A percentile compares a stretch with the other conserved stretches of the same genome.
phyloP scores from a whole-genome alignment of 1,284 basidiomycete species.

The Naganishia albida region DNA sequence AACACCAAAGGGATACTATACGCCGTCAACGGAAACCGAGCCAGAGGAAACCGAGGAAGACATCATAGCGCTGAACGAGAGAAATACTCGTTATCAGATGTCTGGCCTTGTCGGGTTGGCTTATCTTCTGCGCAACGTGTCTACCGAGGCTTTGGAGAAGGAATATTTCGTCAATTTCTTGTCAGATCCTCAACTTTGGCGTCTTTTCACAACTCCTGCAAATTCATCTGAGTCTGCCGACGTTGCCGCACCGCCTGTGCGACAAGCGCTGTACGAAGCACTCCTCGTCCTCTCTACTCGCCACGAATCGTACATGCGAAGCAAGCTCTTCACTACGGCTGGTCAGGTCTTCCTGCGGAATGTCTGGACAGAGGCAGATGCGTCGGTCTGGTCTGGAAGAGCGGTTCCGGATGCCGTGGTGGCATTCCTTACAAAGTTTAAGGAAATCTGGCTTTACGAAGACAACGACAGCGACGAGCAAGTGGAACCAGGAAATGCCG shows the following conservation, averaged over 20 bases:
- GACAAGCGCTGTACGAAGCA: constrained; percentile 47
- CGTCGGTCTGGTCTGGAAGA: constrained; percentile 60
- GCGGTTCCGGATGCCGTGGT: constrained; percentile 71
- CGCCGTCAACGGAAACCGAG: constrained; percentile 9
- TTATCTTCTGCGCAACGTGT: constrained; percentile 27
- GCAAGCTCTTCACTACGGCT: constrained; percentile 53
- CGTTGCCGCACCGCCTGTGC: constrained; percentile 44
- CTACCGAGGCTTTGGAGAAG: constrained; percentile 10
- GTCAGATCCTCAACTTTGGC: constrained; percentile 19
- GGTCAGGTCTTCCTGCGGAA: constrained; percentile 66
- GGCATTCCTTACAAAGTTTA: constrained; percentile 67
- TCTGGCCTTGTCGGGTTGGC: constrained; percentile 31
- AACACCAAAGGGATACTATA: constrained; percentile 21
- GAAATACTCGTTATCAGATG: constrained; percentile 27
- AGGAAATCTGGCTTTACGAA: constrained; percentile 64
- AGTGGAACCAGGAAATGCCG: background rate
- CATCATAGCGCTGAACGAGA: constrained; percentile 1
- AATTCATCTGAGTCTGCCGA: constrained; percentile 32
- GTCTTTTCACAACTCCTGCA: constrained; percentile 23
- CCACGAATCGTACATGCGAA: constrained; percentile 38
- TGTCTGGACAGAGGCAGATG: constrained; percentile 74
- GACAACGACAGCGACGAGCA: constrained; percentile 40
- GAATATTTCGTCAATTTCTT: constrained; percentile 25
- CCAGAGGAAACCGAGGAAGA: constrained; percentile 22
- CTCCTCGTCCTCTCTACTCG: constrained; percentile 40